Evolutionary conservation across 2,329 filamentous ascomycete species (phyloP).

Genomic region (Colletotrichum higginsianum): DNA sequence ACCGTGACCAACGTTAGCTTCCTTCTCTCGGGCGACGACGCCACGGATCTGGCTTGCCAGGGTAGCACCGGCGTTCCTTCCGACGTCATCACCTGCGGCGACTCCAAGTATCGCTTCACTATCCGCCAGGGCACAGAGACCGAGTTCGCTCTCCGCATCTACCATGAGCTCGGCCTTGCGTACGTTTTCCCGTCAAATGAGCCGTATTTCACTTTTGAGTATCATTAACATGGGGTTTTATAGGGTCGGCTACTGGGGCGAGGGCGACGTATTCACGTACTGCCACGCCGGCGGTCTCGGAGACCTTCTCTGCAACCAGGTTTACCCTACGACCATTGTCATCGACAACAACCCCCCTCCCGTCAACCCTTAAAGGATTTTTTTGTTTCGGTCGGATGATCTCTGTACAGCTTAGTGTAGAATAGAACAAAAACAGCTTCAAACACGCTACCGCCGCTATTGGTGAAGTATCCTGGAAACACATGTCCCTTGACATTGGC

Average conservation of each 20-base stretch:
- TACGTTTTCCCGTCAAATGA: conserved; percentile 38
- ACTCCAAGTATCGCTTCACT: conserved; percentile 49
- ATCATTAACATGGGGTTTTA: neutral
- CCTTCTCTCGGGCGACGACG: conserved; percentile 44
- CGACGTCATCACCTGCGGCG: conserved; percentile 47
- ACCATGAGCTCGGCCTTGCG: conserved; percentile 45
- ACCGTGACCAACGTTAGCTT: conserved; percentile 44
- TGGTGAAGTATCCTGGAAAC: too few relatives aligned
- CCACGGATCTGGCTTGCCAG: conserved; percentile 40
- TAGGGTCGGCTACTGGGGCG: conserved; percentile 44
- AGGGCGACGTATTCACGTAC: conserved; percentile 43
- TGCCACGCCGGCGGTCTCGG: conserved; percentile 44
- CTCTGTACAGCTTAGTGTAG: neutral
- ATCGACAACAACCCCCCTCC: conserved; percentile 37
- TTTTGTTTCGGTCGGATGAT: fast-evolving
- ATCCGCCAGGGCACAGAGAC: conserved; percentile 40
- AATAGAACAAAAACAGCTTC: neutral
- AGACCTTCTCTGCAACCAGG: conserved; percentile 44
- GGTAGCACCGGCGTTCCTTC: conserved; percentile 43
- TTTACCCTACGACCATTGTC: conserved; percentile 42
- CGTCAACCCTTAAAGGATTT: conserved; percentile 13
- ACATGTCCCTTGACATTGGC: too few relatives aligned
- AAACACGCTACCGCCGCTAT: too few relatives aligned
- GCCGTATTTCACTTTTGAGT: neutral
- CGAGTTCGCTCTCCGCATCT: conserved; percentile 45